Base-by-base conservation (phyloP, 2,329 filamentous ascomycete species). In the Apiospora kogelbergensis region DNA sequence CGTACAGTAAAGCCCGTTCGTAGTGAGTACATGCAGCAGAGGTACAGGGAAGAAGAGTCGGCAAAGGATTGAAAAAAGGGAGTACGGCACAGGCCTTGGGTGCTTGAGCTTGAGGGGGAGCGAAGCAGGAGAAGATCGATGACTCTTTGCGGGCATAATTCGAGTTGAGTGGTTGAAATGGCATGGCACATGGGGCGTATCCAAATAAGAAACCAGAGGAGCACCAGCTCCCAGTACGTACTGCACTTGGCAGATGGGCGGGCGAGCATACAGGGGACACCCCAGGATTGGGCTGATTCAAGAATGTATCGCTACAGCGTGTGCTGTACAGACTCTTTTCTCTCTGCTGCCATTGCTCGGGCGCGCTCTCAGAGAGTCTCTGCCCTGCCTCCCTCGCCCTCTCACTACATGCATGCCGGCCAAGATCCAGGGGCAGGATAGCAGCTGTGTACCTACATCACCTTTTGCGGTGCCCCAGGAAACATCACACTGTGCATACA, bases 111-210 rank as follows among this genome's bases (percentile, higher is more conserved):
- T 53, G 46, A 13, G 24, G 24, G 48, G 26, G 26, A 60, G 65
- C 68, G 68, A 66, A 46, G 66, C 41, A 42, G 57, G 26, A 68
- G 68, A 53, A 41, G 67, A 70, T 70, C 69, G 67, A 70, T 70
- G 69, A 70, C 69, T 70, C 69, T 69, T 70, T 70, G 64, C 40
- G 66, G 66, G 22, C 44, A 63, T 65, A 65, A 57, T 30, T 57
- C 48, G 30, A 42, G 48, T 60, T 60, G 26, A 60, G 15, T 60
- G 53, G 53, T 60, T 60, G 53, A 48, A 60, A 10, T 37, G 53
- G 30, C 30, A 37, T 60, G 53, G 46, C 46, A 53, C 46, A 53
- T 53, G 53, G 46, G 53, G 53, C 53, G 53, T 60, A 60, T 60
- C 53, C 53, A 17, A 60, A 60, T 60, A 60, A 37, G 30, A 37